phyloP scores from a whole-genome alignment of 2,329 filamentous ascomycete species.

The Fusarium verticillioides region DNA sequence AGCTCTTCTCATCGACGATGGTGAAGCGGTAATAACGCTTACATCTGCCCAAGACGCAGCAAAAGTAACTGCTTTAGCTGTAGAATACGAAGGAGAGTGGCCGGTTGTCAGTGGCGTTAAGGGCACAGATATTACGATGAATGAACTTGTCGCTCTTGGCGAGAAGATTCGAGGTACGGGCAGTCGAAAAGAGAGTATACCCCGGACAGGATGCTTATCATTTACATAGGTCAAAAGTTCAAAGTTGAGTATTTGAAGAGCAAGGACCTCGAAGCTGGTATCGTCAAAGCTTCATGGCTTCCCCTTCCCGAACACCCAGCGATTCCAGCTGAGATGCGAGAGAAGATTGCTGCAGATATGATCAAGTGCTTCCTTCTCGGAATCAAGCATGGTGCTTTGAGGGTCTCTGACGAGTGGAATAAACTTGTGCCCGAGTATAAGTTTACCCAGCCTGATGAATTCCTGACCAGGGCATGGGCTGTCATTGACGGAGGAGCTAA shows the following conservation, averaged over 20 bases:
- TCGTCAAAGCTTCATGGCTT: conserved; percentile 43
- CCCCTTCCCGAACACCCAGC: conserved; percentile 26
- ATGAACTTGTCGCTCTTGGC: conserved; percentile 54
- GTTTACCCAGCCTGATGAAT: conserved; percentile 56
- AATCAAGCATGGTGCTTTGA: conserved; percentile 37
- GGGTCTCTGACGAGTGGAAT: conserved; percentile 57
- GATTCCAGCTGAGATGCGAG: conserved; percentile 29
- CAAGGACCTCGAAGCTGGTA: conserved; percentile 34
- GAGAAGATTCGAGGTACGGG: conserved; percentile 48
- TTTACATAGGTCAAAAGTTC: conserved; percentile 32
- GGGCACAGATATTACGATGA: conserved; percentile 50
- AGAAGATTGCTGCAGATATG: conserved; percentile 4
- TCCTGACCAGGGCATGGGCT: conserved; percentile 49
- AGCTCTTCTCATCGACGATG: conserved; percentile 55
- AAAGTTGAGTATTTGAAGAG: conserved; percentile 25
- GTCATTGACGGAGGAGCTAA: conserved; percentile 20
- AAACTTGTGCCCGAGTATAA: conserved; percentile 55
- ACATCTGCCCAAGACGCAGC: conserved; percentile 59
- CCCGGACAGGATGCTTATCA: not conserved
- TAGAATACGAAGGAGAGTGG: conserved; percentile 59
- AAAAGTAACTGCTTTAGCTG: conserved; percentile 51
- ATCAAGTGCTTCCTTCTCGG: conserved; percentile 16
- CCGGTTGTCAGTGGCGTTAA: conserved; percentile 55
- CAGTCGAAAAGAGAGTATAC: rapidly evolving
- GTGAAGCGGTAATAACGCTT: conserved; percentile 57